phyloP scores from a whole-genome alignment of 805 yeast genomes.

The Candida stauntonica region DNA sequence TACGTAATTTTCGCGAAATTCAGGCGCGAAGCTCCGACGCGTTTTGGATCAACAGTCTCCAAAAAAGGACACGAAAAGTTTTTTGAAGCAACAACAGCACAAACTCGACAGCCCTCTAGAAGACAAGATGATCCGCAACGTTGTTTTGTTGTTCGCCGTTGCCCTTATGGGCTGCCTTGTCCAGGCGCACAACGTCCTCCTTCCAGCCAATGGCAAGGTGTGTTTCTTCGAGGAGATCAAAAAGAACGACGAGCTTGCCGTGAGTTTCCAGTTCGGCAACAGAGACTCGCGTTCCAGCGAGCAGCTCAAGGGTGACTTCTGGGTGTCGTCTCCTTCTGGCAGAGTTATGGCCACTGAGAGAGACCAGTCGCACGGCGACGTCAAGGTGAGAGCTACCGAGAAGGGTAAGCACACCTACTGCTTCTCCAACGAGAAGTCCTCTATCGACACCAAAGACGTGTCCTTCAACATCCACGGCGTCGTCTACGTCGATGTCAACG shows the following conservation, averaged over 20 bases:
- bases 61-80: slow-evolving; percentile 1
- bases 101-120: not conserved
- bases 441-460: slow-evolving; percentile 77
- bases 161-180: slow-evolving; percentile 15
- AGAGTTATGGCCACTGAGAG: slow-evolving; percentile 45
- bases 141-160: slow-evolving; percentile 3
- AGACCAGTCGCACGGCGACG: slow-evolving; percentile 78
- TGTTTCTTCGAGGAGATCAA: slow-evolving; percentile 86
- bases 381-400: slow-evolving; percentile 56
- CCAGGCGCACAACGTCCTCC: slow-evolving; percentile 72
- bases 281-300: slow-evolving; percentile 69
- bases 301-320: slow-evolving; percentile 65
- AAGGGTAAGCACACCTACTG: slow-evolving; percentile 83
- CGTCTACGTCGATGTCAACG: slow-evolving; percentile 75
- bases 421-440: slow-evolving; percentile 80
- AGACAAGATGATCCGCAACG: slow-evolving; percentile 1
- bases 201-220: slow-evolving; percentile 79
- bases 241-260: slow-evolving; percentile 79
- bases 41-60: not conserved
- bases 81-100: not conserved
- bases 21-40: not conserved
- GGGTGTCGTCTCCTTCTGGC: slow-evolving; percentile 32
- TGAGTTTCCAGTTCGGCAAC: slow-evolving; percentile 91
- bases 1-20: too few species aligned
- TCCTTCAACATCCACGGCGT: slow-evolving; percentile 95